phyloP scores from a whole-genome alignment of 2,329 filamentous ascomycete species.

The Calycina herbarum region DNA sequence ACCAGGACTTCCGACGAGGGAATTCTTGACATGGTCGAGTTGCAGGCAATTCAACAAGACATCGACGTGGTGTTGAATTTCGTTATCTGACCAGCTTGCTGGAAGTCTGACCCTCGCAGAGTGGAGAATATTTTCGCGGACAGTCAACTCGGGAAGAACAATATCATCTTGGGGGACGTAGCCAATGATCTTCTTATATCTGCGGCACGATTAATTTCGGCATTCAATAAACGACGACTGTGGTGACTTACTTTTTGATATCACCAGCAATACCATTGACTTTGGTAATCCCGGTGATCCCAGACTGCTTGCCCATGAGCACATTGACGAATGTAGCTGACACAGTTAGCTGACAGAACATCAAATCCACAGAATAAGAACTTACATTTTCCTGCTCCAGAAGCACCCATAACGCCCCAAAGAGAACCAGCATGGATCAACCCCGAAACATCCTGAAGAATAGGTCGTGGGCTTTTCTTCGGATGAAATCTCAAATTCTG shows the following conservation, averaged over 20 bases:
- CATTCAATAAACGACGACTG: background rate
- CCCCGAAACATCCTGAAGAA: slow-evolving; percentile 55
- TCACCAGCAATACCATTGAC: slow-evolving; percentile 45
- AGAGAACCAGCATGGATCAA: slow-evolving; percentile 54
- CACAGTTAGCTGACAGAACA: slow-evolving; percentile 16
- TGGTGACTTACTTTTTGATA: slow-evolving; percentile 29
- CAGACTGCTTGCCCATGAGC: slow-evolving; percentile 57
- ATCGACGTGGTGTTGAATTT: slow-evolving; percentile 55
- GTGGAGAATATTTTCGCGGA: slow-evolving; percentile 62
- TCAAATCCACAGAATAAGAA: background rate
- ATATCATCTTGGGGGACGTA: slow-evolving; percentile 64
- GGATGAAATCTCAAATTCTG: slow-evolving; percentile 50
- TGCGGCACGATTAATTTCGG: slow-evolving; percentile 23
- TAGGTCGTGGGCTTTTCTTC: slow-evolving; percentile 42
- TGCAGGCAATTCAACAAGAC: slow-evolving; percentile 55
- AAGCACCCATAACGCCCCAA: slow-evolving; percentile 61
- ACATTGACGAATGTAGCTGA: slow-evolving; percentile 57
- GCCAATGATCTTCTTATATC: slow-evolving; percentile 60
- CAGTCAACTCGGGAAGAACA: slow-evolving; percentile 58
- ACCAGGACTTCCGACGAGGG: slow-evolving; percentile 57
- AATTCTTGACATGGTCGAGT: slow-evolving; percentile 40
- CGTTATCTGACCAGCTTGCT: slow-evolving; percentile 48
- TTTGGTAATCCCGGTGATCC: slow-evolving; percentile 51
- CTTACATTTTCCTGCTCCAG: slow-evolving; percentile 55
- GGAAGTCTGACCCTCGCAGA: slow-evolving; percentile 56